Evolutionary conservation across 2,329 filamentous ascomycete genomes (phyloP), one percentile per base, ranked within the genome.

Genomic region (Pseudocercospora crystallina): DNA sequence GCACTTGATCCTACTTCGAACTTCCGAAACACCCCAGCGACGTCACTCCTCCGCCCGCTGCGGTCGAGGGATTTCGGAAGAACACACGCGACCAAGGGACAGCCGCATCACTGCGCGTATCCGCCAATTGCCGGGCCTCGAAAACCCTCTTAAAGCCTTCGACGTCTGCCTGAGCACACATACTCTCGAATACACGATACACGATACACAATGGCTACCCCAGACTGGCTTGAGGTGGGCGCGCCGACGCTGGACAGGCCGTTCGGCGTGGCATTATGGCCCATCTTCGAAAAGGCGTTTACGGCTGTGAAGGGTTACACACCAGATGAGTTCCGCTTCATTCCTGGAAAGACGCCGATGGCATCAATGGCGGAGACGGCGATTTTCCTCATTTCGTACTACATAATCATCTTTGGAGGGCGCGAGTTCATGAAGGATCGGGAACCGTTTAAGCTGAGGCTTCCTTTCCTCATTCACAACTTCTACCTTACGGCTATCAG

Each of bases 401-500:
- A 97, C 74, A 76, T 87, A 61, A 78, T 96, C 75, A 94, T 97
- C 67, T 95, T 97, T 62, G 91, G 91, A 58, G 94, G 92, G 53
- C 83, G 92, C 60, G 89, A 95, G 74, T 70, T 90, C 64, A 97
- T 99, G 94, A 89, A 89, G 75, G 86, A 87, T 67, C 83, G 89
- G 58, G 80, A 86, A 69, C 80, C 92, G 15, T 86, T 94, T 77
- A 89, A 95, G 80, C 82, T 97, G 68, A 94, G 89, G 78, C 78
- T 81, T 12, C 77, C 94, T 52, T 97, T 97, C 80, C 88, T 96
- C 76, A 81, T 96, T 69, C 92, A 99, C 83, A 99, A 99, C 81
- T 86, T 97, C 66, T 85, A 91, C 77, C 79, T 99, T 68, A 97
- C 92, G 41, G 76, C 82, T 61, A 89, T 96, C 77, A 95, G 89